A percentile compares a stretch with the other conserved stretches of the same genome.
These are phyloP conservation scores for Pythium diclinum DNA, from an alignment of 352 stramenopile genomes.

Conservation along the genomic window DNA sequence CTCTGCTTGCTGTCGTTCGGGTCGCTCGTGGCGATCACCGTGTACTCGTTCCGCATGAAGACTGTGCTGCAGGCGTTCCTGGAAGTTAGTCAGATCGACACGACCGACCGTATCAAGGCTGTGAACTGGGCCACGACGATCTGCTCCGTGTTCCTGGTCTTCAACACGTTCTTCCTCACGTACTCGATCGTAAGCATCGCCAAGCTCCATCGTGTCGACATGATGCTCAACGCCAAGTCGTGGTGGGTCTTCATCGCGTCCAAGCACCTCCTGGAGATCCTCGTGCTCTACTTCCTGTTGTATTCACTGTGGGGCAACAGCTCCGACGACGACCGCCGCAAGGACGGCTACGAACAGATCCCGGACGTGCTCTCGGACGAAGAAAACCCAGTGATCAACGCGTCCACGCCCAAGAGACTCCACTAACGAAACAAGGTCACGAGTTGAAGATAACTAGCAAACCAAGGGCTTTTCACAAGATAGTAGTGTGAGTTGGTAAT, in stretches of 20 bases:
- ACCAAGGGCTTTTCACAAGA: neutral
- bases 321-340: slow-evolving; percentile 57
- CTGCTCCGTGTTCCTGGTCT: slow-evolving; percentile 94
- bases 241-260: slow-evolving; percentile 94
- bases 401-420: slow-evolving; percentile 25
- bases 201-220: slow-evolving; percentile 84
- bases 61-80: slow-evolving; percentile 94
- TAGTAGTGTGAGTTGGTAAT: neutral
- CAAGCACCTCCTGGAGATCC: slow-evolving; percentile 92
- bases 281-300: slow-evolving; percentile 93
- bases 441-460: neutral
- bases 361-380: slow-evolving; percentile 66
- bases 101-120: slow-evolving; percentile 93
- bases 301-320: slow-evolving; percentile 92
- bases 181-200: slow-evolving; percentile 83
- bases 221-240: slow-evolving; percentile 76
- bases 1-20: slow-evolving; percentile 82
- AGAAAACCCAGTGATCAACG: slow-evolving; percentile 24
- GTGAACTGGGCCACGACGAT: slow-evolving; percentile 96
- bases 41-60: slow-evolving; percentile 95
- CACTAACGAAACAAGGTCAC: slow-evolving; percentile 9
- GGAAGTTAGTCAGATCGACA: slow-evolving; percentile 96
- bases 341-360: slow-evolving; percentile 78
- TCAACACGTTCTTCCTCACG: slow-evolving; percentile 85
- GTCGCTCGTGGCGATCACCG: slow-evolving; percentile 89